Base-by-base conservation (phyloP, 1,139 yeast species). In the Saccharomyces hybrid region DNA sequence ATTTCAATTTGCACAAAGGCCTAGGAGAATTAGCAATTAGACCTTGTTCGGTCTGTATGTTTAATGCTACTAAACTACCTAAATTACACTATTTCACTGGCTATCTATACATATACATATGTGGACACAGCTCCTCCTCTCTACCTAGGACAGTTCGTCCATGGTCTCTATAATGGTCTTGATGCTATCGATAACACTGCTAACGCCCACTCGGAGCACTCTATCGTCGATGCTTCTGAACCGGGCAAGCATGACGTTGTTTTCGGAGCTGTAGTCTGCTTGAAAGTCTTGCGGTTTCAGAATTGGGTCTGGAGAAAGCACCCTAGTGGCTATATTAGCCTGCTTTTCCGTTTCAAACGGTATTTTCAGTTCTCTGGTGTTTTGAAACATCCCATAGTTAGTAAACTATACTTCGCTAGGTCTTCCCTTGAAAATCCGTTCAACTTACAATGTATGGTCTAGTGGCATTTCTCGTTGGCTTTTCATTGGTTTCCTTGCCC, bases 221-320 rank as follows among this genome's bases (percentile, higher is more conserved):
- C 90, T 70, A 60, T 83, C 88, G 59, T 85, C 82, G 2, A 76
- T 73, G 1, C 87, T 86, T 4, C 74, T 66, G 61, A 85, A 83
- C 1, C 61, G 57, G 48, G 82, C 76, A 3, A 69, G 52, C 51
- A 85, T 73, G 0, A 50, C 59, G 6, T 58, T 52, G 16, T 61
- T 71, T 2, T 71, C 64, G 1, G 71, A 64, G 2, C 66, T 48
- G 60, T 77, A 83, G 0, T 65, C 64, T 2, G 81, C 81, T n/a
- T 69, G 69, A 50, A 84, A 71, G 61, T 82, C 88, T 52, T 79
- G 76, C 0, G 84, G 83, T 66, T 82, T 84, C 58, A 89, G 74
- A 31, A 86, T 83, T 1, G 96, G 95, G 66, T 89, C 97, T 0
- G 95, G 96, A 1, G 73, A 64, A 28, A 90, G 74, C 0, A 89